Evolutionary conservation across 116 monocot species (phyloP), one percentile per base, ranked within the genome.

Genomic region (Posidonia oceanica): DNA sequence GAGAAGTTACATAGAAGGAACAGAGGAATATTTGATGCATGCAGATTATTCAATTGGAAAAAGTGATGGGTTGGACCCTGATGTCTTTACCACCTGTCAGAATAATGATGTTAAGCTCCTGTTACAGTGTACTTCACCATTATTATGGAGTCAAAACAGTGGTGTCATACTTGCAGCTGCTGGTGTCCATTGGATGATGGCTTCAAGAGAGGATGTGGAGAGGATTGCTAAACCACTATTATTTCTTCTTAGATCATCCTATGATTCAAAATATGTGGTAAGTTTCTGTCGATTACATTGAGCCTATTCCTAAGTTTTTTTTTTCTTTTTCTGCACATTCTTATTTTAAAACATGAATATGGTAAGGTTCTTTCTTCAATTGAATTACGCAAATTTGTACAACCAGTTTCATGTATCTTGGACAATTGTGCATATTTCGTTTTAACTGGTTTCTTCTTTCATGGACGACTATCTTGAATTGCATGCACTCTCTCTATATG

Each of bases 131-230:
- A 93, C 98, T 36, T 84, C 80, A 67, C 98, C 98, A 71, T 79
- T 98, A 52, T 77, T 98, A 44, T 98, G 98, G 98, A 98, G 98
- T 79, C 93, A 87, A 78, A 98, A 98, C 72, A 84, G 89, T 69
- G 83, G 85, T 29, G 98, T 98, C 59, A 87, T 98, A 66, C 85
- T 98, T 79, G 87, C 87, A 15, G 89, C 93, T 78, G 87, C 90
- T 69, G 77, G 84, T 54, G 98, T 93, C 7, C 90, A 98, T 51
- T 98, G 98, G 98, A 84, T 98, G 75, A 77, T 98, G 81, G 80
- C 85, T 22, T 72, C 93, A 74, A 76, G 52, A 37, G 77, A 82
- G 18, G 76, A 93, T 54, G 53, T 86, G 44, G 63, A 84, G 4
- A 87, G 56, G 65, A 82, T 98, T 84, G 84, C 90, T 63, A 93